Base-by-base conservation (phyloP, 2,329 filamentous ascomycete genomes). In the Moelleriella libera region DNA sequence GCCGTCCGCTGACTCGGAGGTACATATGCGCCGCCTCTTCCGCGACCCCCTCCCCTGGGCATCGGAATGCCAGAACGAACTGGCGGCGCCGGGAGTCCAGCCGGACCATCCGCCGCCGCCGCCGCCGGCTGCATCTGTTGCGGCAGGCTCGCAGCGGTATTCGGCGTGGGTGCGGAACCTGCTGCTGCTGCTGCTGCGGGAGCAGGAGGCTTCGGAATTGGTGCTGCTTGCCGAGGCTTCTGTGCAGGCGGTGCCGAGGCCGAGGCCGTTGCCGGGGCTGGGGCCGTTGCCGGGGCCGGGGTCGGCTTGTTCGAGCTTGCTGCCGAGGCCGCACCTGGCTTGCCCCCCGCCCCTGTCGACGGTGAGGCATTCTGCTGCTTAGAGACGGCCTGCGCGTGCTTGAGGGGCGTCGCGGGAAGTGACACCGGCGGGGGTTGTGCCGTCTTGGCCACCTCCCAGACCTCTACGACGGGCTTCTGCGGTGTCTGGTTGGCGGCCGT, bases 401-500 rank as follows among this genome's bases (percentile, higher is more conserved):
- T 53, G 5, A 41, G 49, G 5, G 52, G 43, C 44, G 45, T 48
- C 7, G 49, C 30, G 11, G 45, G 50, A 6, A 48, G 14, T 10
- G 45, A 49, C 6, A 52, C 21, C 43, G 56, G 10, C 5, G 53
- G 50, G 28, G 61, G 54, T 41, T 62, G 60, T 28, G 64, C 58
- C 21, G 47, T 70, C 64, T 90, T 89, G 0, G 84, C 88, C 47
- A 85, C 68, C 52, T 83, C 80, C 85, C 87, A 96, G 0, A 96
- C 89, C 63, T 96, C 88, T 8, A 70, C 77, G 4, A 97, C 88
- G 0, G 88, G 79, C 60, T 80, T 82, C 56, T 90, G 74, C 0
- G 90, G 90, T 1, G 89, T 96, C 44, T 94, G 84, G n/a, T 74
- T 75, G 0, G 84, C 88, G 10, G 90, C 89, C 44, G 80, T 85